These are phyloP conservation scores for Nyssa sinensis DNA, from an alignment of 148 eudicot genomes.

Conservation along the genomic window DNA sequence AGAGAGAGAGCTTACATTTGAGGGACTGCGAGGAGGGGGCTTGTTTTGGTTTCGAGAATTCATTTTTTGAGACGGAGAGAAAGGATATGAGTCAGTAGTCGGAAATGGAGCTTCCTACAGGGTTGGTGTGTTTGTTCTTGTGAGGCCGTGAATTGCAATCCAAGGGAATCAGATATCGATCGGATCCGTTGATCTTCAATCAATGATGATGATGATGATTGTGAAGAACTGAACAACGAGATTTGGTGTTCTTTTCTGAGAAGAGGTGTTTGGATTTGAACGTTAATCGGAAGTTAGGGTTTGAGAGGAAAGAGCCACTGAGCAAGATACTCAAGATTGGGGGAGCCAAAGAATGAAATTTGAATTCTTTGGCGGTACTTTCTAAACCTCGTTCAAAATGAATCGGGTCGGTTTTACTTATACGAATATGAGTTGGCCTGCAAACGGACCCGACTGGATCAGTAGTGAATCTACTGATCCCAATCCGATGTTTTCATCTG, in stretches of 20 bases:
- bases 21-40: conserved; percentile 49
- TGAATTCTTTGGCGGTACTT: conserved; percentile 18
- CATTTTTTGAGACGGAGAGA: conserved; percentile 23
- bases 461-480: no score
- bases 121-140: conserved; percentile 7
- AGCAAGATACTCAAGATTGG: no score
- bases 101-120: background rate
- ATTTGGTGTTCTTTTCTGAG: conserved; percentile 8
- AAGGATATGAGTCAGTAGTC: background rate
- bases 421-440: no score
- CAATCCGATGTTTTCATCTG: no score
- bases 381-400: background rate
- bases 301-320: conserved; percentile 19
- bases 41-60: conserved; percentile 44
- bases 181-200: background rate
- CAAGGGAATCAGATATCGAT: background rate
- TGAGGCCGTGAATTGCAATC: background rate
- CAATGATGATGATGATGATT: background rate
- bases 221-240: background rate
- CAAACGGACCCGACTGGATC: no score
- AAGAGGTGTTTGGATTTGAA: conserved; percentile 4
- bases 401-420: conserved; percentile 7
- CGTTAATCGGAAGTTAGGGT: conserved; percentile 25
- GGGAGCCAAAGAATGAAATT: conserved; percentile 16
- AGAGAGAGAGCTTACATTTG: conserved; percentile 27